Percentiles rank a stretch among this genome's conserved stretches.
phyloP scores from a whole-genome alignment of 768 basidiomycete genomes.

The Amanita rubescens region DNA sequence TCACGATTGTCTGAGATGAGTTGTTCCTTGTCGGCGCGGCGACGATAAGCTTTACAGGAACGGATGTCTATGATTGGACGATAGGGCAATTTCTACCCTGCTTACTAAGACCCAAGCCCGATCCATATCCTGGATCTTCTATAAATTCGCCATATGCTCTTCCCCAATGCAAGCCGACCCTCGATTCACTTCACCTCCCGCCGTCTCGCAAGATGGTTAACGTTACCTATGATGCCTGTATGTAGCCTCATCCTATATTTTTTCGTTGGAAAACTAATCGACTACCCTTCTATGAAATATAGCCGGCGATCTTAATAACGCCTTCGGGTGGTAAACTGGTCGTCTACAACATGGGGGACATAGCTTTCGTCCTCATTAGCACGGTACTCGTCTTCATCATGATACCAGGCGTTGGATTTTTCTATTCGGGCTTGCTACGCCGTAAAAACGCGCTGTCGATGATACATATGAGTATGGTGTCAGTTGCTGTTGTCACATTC shows the following conservation, averaged over 20 bases:
- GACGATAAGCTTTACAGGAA: not conserved
- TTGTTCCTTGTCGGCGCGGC: not conserved
- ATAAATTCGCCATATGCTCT: too few species aligned
- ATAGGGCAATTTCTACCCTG: not conserved
- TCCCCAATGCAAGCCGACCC: too few species aligned
- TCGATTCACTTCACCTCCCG: too few species aligned
- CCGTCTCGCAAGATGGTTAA: slow-evolving; percentile 3
- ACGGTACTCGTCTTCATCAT: slow-evolving; percentile 83
- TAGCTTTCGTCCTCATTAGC: slow-evolving; percentile 53
- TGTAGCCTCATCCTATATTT: not conserved
- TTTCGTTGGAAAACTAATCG: not conserved
- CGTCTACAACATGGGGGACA: slow-evolving; percentile 43
- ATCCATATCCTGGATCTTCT: not conserved
- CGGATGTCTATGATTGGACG: slow-evolving; percentile 3
- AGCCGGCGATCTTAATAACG: slow-evolving; percentile 33
- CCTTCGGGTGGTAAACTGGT: slow-evolving; percentile 22
- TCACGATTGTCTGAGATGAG: not conserved
- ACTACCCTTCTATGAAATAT: slow-evolving; percentile 1
- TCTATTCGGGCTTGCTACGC: slow-evolving; percentile 86
- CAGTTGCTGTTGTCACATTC: slow-evolving; percentile 74
- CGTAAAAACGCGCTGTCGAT: slow-evolving; percentile 92
- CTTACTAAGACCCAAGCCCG: not conserved
- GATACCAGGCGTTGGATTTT: slow-evolving; percentile 81
- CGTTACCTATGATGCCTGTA: slow-evolving; percentile 2
- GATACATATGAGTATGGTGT: slow-evolving; percentile 76